Conservation (phyloP, 1,284 basidiomycete genomes). For the Austropuccinia psidii region DNA sequence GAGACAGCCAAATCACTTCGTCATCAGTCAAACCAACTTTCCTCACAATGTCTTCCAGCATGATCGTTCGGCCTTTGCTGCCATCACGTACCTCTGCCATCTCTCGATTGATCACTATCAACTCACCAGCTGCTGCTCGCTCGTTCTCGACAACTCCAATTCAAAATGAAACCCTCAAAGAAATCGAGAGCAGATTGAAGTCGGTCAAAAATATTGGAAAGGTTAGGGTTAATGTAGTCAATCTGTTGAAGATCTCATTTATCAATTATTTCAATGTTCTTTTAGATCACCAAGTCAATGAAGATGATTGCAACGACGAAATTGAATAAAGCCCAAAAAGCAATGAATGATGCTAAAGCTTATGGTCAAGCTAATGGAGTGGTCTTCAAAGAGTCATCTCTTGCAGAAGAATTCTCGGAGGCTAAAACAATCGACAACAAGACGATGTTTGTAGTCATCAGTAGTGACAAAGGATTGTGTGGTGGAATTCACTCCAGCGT, state of each 20-base stretch:
- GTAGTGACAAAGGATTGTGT: slow-evolving; percentile 98
- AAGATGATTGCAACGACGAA: slow-evolving; percentile 96
- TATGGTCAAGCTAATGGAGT: slow-evolving; percentile 77
- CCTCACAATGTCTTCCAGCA: slow-evolving; percentile 25
- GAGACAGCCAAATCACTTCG: background rate
- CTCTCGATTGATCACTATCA: background rate
- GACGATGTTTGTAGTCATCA: slow-evolving; percentile 73
- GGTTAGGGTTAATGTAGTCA: background rate
- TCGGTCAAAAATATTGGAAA: slow-evolving; percentile 68
- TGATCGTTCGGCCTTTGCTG: slow-evolving; percentile 14
- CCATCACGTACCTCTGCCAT: background rate
- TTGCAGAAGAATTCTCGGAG: slow-evolving; percentile 39
- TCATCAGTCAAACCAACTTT: background rate
- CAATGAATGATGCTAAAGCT: slow-evolving; percentile 86
- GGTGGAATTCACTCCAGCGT: slow-evolving; percentile 99
- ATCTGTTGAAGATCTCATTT: background rate
- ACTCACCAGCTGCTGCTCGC: slow-evolving; percentile 45
- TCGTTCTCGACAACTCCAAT: slow-evolving; percentile 61
- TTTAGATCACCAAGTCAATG: slow-evolving; percentile 66
- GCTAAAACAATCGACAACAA: slow-evolving; percentile 44
- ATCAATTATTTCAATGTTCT: background rate
- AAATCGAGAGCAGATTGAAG: slow-evolving; percentile 94
- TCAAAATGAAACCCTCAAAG: slow-evolving; percentile 93
- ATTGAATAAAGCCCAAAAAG: slow-evolving; percentile 86
- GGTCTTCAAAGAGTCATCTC: slow-evolving; percentile 32